Base-by-base conservation (phyloP, 345 rosid species). In the Bretschneidera sinensis region DNA sequence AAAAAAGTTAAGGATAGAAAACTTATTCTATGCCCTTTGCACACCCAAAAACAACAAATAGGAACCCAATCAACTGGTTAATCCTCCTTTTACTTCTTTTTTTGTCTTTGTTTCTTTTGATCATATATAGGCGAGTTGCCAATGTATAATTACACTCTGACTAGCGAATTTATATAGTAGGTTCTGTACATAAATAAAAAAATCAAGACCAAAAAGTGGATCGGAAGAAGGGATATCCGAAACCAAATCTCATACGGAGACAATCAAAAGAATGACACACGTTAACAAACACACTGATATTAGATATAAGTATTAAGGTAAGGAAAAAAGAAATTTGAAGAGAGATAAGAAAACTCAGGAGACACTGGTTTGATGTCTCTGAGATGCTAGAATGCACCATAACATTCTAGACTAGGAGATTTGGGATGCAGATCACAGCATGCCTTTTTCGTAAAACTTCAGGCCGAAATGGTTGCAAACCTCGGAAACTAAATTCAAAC, bases 401-500 rank as follows among this genome's bases (percentile, higher is more conserved):
- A 65, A 72, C 84, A 89, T 72, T 83, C 89, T 70, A 78, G 82
- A 74, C 64, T 52, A 54, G 54, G 61, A 50, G 67, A 61, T 51
- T 61, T 31, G 80, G 85, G 76, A 71, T 81, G 95, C 91, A 82
- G 85, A 79, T 77, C 87, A 68, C 73, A 71, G 62, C 64, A 75
- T 68, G 85, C 86, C 91, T 71, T 71, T 61, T 78, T 65, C 61
- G 74, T 75, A 85, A 89, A 89, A 87, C 76, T 82, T 74, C 71
- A 81, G 92, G 96, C 91, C 71, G 71, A 71, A 77, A 72, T 79
- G 81, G 83, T 91, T 83, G 98, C 91, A 83, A 75, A 54, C 80
- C 81, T 66, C 68, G 72, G 48, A 73, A 70, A 65, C 65, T 63
- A 67, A 48, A 19, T 71, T 55, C 57, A 69, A 59, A 51, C 54